Conservation (phyloP, 148 eudicot species). For the Mesembryanthemum crystallinum region DNA sequence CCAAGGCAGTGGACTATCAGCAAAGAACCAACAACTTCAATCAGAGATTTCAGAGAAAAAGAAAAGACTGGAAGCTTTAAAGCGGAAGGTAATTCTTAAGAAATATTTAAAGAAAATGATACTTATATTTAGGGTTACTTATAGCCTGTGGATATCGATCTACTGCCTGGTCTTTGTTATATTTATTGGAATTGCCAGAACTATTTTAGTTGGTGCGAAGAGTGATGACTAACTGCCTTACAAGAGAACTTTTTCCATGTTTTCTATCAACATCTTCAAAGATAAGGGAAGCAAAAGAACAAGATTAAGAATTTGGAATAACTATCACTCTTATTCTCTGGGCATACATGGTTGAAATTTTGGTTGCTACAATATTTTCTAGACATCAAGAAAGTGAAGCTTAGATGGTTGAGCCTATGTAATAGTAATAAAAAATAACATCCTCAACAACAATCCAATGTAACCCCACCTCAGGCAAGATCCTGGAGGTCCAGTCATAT, state of each 20-base stretch:
- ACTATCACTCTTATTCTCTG: background rate
- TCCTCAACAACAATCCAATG: no score
- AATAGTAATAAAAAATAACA: background rate
- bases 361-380: no score
- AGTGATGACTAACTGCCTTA: background rate
- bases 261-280: background rate
- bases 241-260: background rate
- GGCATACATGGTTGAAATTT: no score
- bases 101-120: background rate
- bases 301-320: background rate
- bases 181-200: background rate
- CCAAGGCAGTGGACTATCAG: slow-evolving; percentile 34
- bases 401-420: background rate
- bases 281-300: background rate
- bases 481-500: no score
- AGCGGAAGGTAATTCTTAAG: slow-evolving; percentile 55
- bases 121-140: background rate
- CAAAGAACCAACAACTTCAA: slow-evolving; percentile 40
- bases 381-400: background rate
- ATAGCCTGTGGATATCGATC: background rate
- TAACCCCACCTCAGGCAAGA: no score
- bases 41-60: slow-evolving; percentile 53
- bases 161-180: background rate
- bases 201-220: background rate
- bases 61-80: slow-evolving; percentile 58